Evolutionary conservation across 495 filamentous ascomycete species (phyloP).

Genomic region (Penicillium pulvis): DNA sequence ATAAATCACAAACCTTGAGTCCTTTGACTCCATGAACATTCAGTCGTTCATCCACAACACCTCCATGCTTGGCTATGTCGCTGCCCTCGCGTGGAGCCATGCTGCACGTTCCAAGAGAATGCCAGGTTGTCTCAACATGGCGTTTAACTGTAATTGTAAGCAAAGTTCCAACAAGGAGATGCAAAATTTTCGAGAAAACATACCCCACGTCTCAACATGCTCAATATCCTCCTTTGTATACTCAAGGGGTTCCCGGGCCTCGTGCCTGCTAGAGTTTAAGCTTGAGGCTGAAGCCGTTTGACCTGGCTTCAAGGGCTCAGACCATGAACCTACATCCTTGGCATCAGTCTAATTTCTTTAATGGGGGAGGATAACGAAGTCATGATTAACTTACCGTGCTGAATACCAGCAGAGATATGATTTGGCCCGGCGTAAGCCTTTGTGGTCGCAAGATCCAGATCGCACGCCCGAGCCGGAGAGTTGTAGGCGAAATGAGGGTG

Average conservation of each 20-base stretch:
- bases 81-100: slow-evolving; percentile 82
- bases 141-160: slow-evolving; percentile 39
- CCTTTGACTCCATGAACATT: slow-evolving; percentile 81
- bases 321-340: slow-evolving; percentile 40
- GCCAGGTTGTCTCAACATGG: slow-evolving; percentile 82
- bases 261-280: slow-evolving; percentile 54
- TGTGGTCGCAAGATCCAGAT: slow-evolving; percentile 74
- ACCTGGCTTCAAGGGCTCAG: slow-evolving; percentile 46
- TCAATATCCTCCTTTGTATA: slow-evolving; percentile 69
- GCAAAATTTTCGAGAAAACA: slow-evolving; percentile 15
- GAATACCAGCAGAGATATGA: slow-evolving; percentile 72
- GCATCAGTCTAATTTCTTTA: not conserved
- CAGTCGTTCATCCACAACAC: slow-evolving; percentile 76
- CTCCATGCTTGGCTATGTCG: slow-evolving; percentile 72
- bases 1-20: slow-evolving; percentile 80
- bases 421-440: slow-evolving; percentile 73
- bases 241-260: slow-evolving; percentile 61
- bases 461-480: slow-evolving; percentile 65
- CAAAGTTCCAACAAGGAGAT: not conserved
- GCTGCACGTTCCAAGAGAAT: slow-evolving; percentile 68
- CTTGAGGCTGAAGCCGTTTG: slow-evolving; percentile 47
- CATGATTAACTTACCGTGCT: slow-evolving; percentile 43
- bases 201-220: slow-evolving; percentile 76
- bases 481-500: slow-evolving; percentile 65
- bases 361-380: not conserved